phyloP scores from a whole-genome alignment of 495 filamentous ascomycete species.

The Lasiosphaeria miniovina region DNA sequence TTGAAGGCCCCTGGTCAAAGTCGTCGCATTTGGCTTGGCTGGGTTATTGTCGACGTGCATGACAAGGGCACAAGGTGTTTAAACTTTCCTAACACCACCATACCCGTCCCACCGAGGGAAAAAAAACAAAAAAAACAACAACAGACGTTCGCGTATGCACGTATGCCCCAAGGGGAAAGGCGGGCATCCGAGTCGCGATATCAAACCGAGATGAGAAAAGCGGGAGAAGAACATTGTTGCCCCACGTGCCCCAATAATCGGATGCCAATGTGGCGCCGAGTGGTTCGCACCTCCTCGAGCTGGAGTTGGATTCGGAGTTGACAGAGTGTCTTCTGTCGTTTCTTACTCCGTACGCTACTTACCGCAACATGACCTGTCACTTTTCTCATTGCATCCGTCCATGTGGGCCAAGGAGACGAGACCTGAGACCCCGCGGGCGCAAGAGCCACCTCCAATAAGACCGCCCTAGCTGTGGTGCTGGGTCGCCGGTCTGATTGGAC shows the following conservation, averaged over 20 bases:
- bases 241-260: neutral
- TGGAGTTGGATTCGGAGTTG: too few species aligned
- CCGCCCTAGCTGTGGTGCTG: too few species aligned
- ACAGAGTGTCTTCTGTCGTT: too few species aligned
- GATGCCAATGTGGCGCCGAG: neutral
- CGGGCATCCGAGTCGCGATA: neutral
- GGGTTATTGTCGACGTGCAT: too few species aligned
- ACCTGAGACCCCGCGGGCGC: neutral
- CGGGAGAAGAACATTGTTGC: neutral
- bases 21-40: too few species aligned
- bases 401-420: neutral
- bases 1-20: too few species aligned
- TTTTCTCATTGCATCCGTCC: neutral
- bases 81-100: neutral
- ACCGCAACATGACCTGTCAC: slow-evolving; percentile 4
- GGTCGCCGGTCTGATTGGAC: too few species aligned
- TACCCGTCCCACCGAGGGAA: neutral
- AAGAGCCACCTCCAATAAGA: too few species aligned
- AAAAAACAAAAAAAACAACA: neutral
- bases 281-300: neutral
- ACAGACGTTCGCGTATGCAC: neutral
- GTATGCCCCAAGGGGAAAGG: neutral
- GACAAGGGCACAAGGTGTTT: too few species aligned
- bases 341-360: neutral
- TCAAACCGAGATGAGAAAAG: neutral